Conservation (phyloP, 139 green algal species). For the Pleodorina starrii region DNA sequence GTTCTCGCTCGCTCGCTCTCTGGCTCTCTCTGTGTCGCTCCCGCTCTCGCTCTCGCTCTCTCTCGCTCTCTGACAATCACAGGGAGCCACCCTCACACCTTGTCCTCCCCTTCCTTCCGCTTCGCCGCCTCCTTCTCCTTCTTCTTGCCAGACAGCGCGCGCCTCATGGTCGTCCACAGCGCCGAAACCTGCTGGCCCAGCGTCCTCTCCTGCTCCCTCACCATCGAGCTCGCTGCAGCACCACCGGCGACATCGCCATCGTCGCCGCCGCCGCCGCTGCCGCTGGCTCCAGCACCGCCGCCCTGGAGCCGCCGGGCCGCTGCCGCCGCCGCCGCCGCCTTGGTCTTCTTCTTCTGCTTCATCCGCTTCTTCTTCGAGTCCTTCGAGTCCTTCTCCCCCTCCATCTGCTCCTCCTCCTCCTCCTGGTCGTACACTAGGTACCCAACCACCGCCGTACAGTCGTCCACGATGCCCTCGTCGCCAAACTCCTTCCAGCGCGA, state of each 20-base stretch:
- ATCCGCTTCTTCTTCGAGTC: background rate
- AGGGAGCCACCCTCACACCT: too few relatives aligned
- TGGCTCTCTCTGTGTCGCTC: too few relatives aligned
- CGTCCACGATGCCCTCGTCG: slow-evolving; percentile 21
- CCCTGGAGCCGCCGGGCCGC: background rate
- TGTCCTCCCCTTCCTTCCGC: background rate
- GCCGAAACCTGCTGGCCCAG: background rate
- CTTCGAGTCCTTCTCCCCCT: background rate
- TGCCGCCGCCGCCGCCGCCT: background rate
- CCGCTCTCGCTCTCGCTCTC: too few relatives aligned
- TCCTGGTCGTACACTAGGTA: slow-evolving; percentile 26
- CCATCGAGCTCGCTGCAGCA: background rate
- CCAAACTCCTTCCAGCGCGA: slow-evolving; percentile 1
- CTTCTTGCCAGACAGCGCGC: background rate
- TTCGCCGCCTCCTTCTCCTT: background rate
- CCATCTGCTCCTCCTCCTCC: background rate
- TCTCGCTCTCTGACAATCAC: too few relatives aligned
- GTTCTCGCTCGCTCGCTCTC: too few relatives aligned
- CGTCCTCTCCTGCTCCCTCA: too few relatives aligned
- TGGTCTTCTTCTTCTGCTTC: background rate
- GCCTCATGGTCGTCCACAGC: background rate
- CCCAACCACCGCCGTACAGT: slow-evolving; percentile 38
- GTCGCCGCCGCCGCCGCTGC: background rate
- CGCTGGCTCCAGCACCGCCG: background rate
- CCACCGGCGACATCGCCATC: background rate